Base-by-base conservation (phyloP, 1,284 basidiomycete genomes). In the Quambalaria eucalypti region DNA sequence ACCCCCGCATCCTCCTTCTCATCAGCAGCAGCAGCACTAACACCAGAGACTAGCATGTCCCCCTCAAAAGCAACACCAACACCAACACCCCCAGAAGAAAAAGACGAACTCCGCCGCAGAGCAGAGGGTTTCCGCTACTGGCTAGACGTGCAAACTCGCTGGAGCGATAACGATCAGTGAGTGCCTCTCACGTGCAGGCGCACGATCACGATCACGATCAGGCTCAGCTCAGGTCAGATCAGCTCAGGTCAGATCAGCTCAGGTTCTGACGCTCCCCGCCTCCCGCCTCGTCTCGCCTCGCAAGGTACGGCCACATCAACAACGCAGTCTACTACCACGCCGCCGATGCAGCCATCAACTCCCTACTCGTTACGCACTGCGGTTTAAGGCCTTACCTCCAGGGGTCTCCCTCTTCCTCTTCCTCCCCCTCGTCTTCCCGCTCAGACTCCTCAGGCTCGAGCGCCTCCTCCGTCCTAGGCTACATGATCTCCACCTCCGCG, bases 131-230 rank as follows among this genome's bases (percentile, higher is more conserved):
- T 46, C 25, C n/a, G 21, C 6, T 46, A 46, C 25, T 46, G 42
- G 42, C 25, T 46, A 4, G 42, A 46, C 25, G 42, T 46, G 42
- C 42, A 46, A 21, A 46, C 42, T 46, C 42, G 42, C n/a, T 46
- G 42, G 42, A 23, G 12, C 14, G 42, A 46, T 26, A 46, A 46
- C 25, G 42, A 46, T 46, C 42, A 46, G 21, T 46, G 25, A 23
- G 42, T 19, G 19, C 42, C 12, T 21, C 16, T 46, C 42, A 26
- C 16, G 42, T 23, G 19, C 5, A 21, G 14, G 2, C 9, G 21
- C 21, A 42, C 19, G 40, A 8, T 19, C 10, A 25, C 40, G 7
- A n/a, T 16, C 40, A 12, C 21, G 16, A 42, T 12, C 21, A n/a
- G 40, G 8, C 9, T 23, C 9, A 10, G 31, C 31, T 16, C 31